Conservation (phyloP, 176 grass and related monocot genomes). For the Cocos nucifera region DNA sequence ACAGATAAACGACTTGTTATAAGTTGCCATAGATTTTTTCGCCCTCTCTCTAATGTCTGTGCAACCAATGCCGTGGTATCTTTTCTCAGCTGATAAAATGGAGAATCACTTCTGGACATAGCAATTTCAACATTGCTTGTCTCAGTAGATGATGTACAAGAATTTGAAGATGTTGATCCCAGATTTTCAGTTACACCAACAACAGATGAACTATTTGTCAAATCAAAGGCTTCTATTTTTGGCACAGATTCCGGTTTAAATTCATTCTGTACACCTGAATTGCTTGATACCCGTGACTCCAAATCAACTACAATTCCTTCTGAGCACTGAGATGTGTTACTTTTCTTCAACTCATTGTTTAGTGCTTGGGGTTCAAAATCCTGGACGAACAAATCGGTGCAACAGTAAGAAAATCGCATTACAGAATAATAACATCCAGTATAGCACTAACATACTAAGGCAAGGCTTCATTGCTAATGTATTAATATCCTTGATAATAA, state of each 20-base stretch:
- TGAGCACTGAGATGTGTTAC: slow-evolving; percentile 32
- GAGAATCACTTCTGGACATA: slow-evolving; percentile 46
- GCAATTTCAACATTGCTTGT: slow-evolving; percentile 30
- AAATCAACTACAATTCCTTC: slow-evolving; percentile 37
- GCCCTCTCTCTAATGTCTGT: slow-evolving; percentile 76
- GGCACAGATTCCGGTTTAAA: slow-evolving; percentile 4
- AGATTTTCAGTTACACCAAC: slow-evolving; percentile 15
- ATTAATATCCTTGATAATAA: no score
- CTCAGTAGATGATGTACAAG: slow-evolving; percentile 27
- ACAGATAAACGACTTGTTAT: slow-evolving; percentile 91
- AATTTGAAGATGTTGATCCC: slow-evolving; percentile 14
- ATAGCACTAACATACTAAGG: background rate
- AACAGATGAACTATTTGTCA: background rate
- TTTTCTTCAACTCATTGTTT: slow-evolving; percentile 19
- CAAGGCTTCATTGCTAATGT: no score
- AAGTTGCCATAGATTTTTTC: slow-evolving; percentile 97
- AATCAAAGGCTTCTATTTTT: background rate
- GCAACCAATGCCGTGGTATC: slow-evolving; percentile 73
- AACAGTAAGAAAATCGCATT: background rate
- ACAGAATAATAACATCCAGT: background rate
- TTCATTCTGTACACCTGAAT: slow-evolving; percentile 20
- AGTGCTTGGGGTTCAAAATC: slow-evolving; percentile 23
- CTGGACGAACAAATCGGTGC: slow-evolving; percentile 23
- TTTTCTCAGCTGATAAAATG: slow-evolving; percentile 82
- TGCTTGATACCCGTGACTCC: slow-evolving; percentile 32